Base-by-base conservation (phyloP, 2,329 filamentous ascomycete genomes). In the Curvularia eragrostidis region DNA sequence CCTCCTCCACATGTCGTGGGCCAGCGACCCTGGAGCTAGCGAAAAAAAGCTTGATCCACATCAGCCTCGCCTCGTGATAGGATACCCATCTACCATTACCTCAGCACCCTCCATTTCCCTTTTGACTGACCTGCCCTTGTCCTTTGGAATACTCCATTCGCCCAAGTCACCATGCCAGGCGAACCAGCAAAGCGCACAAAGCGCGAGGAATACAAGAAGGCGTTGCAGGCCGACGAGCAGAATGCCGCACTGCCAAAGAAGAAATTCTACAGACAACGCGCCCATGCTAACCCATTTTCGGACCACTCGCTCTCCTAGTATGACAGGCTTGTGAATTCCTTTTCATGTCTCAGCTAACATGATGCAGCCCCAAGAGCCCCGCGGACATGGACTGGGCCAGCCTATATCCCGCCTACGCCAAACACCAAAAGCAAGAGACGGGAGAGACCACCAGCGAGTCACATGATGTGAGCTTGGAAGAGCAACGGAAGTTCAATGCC, bases 241-340 rank as follows among this genome's bases (percentile, higher is more conserved):
- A 73, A 78, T 61, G 78, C 86, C 7, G 84, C 87, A 69, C 80
- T 97, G 69, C 95, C 95, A 9, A 89, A 91, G 79, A 99, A 99
- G 83, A 94, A 91, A 81, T 97, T 95, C 80, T 99, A 97, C 77
- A 87, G 95, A 54, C 95, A 99, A 79, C 87, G 95, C 77, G 95
- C 95, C 36, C 95, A 99, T 80, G 95, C 95, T 62, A 99, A 99
- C 80, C 93, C 94, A 6, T 99, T 99, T 80, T 97, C 94, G 2
- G 95, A 99, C 72, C 95, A 99, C 81, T 82, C 86, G 56, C 82
- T 99, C 74, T 84, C 85, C 70, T 99, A 99, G 95, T 96, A 85
- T 21, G 54, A 6, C 4, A 7, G 23, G 18, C 8, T 48, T 15
- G 4, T 21, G 19, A 19, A 24, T 47, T 30, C 28, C 13, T 1